Conservation (phyloP, 1,139 yeast genomes). For the Pichia norvegensis region DNA sequence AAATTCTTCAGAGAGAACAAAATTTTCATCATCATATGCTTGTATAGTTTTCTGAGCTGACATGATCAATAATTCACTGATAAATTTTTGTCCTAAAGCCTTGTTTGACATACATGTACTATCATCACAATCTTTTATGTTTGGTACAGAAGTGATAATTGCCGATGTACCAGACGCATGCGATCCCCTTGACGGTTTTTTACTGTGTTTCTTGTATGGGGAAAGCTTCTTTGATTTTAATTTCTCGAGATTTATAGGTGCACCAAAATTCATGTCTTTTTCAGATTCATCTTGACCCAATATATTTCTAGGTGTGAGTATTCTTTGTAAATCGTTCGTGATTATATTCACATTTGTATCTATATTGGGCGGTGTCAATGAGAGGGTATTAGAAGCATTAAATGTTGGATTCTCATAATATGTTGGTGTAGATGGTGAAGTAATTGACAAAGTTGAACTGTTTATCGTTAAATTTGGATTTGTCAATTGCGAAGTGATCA, state of each 20-base stretch:
- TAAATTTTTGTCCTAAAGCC: slow-evolving; percentile 16
- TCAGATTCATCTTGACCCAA: background rate
- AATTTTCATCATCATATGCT: slow-evolving; percentile 3
- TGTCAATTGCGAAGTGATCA: slow-evolving; percentile 4
- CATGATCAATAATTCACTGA: slow-evolving; percentile 18
- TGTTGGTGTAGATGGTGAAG: slow-evolving; percentile 3
- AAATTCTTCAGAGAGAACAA: slow-evolving; percentile 14
- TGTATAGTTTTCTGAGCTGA: slow-evolving; percentile 13
- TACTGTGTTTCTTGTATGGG: slow-evolving; percentile 15
- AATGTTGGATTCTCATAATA: background rate
- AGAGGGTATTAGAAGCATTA: background rate
- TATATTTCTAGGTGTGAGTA: background rate
- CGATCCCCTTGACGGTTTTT: slow-evolving; percentile 31
- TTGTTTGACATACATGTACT: slow-evolving; percentile 8
- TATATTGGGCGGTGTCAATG: slow-evolving; percentile 3
- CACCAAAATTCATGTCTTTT: background rate
- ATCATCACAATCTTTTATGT: background rate
- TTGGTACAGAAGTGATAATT: slow-evolving; percentile 28
- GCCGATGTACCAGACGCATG: slow-evolving; percentile 32
- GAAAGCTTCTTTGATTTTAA: background rate
- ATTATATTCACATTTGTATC: background rate
- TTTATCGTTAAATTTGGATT: background rate
- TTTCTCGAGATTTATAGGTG: background rate
- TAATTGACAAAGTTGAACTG: slow-evolving; percentile 1
- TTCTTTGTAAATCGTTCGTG: background rate